Conservation (phyloP, 2,329 filamentous ascomycete species). For the Ascochyta pisi region DNA sequence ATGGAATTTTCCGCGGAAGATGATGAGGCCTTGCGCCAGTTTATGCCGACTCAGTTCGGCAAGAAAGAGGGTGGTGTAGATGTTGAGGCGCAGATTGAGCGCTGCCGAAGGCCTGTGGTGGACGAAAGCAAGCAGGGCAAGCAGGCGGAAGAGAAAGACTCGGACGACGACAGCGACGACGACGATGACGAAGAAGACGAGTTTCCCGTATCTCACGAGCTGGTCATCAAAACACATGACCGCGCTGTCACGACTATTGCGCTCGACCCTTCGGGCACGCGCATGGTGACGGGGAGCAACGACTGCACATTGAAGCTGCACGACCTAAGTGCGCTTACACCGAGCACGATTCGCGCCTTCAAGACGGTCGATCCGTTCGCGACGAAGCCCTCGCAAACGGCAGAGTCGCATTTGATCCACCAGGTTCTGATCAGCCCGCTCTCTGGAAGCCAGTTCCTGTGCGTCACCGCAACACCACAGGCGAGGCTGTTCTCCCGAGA, state of each 20-base stretch:
- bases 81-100: conserved; percentile 80
- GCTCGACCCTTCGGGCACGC: conserved; percentile 82
- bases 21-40: conserved; percentile 76
- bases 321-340: conserved; percentile 95
- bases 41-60: conserved; percentile 83
- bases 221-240: conserved; percentile 91
- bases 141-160: conserved; percentile 43
- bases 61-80: conserved; percentile 78
- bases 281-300: conserved; percentile 87
- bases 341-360: conserved; percentile 92
- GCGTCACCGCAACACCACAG: conserved; percentile 86
- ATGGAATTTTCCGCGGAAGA: conserved; percentile 46
- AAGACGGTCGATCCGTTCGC: conserved; percentile 87
- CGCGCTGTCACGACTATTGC: conserved; percentile 83
- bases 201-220: conserved; percentile 90
- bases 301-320: conserved; percentile 93
- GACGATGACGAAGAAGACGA: conserved; percentile 81
- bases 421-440: conserved; percentile 85
- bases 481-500: conserved; percentile 89
- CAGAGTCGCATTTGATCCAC: conserved; percentile 88
- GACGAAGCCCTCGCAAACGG: conserved; percentile 71
- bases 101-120: conserved; percentile 69
- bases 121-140: conserved; percentile 39
- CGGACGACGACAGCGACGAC: conserved; percentile 60
- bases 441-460: conserved; percentile 80